Evolutionary conservation across 1,139 yeast species (phyloP).

Genomic region (Taphrina flavorubra): DNA sequence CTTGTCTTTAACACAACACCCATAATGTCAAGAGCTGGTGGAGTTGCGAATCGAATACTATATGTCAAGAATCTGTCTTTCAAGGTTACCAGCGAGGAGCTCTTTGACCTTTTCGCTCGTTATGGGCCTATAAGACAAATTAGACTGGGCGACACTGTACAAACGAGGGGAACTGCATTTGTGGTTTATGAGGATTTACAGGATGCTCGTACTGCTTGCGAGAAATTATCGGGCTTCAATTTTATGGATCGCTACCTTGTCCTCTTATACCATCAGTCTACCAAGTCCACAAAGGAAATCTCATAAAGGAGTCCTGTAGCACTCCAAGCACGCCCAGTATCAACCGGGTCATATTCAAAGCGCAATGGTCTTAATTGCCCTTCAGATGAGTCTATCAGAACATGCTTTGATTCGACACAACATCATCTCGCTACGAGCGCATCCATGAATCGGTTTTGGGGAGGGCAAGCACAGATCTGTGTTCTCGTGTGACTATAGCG

Average conservation of each 20-base stretch:
- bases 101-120: conserved; percentile 63
- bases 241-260: conserved; percentile 66
- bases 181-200: conserved; percentile 61
- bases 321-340: no score
- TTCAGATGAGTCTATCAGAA: no score
- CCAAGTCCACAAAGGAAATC: conserved; percentile 38
- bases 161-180: conserved; percentile 63
- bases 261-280: conserved; percentile 51
- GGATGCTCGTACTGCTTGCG: conserved; percentile 61
- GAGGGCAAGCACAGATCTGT: background rate
- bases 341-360: no score
- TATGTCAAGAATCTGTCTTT: conserved; percentile 67
- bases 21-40: conserved; percentile 23
- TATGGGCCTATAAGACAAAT: conserved; percentile 61
- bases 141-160: conserved; percentile 54
- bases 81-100: conserved; percentile 57
- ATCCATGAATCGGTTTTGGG: background rate
- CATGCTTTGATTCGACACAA: no score
- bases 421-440: no score
- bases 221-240: conserved; percentile 65
- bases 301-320: background rate
- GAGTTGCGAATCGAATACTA: conserved; percentile 50
- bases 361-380: no score
- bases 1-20: background rate
- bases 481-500: background rate